A percentile compares a stretch with the other conserved stretches of the same genome.
These are phyloP conservation scores for Geranium rotundifolium DNA, from an alignment of 345 rosid species.

Conservation along the genomic window DNA sequence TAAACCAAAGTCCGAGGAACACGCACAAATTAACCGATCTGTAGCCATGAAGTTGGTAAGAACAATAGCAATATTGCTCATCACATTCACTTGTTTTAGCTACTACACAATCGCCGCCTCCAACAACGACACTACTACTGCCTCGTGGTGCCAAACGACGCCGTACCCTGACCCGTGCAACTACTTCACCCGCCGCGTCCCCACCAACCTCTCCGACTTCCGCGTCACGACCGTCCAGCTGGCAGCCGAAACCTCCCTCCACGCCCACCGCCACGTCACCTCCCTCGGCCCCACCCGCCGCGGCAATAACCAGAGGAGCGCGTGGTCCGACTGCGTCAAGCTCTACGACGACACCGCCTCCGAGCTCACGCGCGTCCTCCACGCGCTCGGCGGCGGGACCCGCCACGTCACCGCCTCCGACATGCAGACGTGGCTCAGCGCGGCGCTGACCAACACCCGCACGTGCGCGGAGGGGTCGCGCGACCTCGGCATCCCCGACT, in stretches of 20 bases:
- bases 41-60: too few relatives aligned
- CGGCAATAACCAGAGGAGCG: conserved; percentile 24
- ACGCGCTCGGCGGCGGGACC: conserved; percentile 16
- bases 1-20: too few relatives aligned
- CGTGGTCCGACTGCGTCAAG: conserved; percentile 52
- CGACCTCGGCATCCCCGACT: conserved; percentile 53
- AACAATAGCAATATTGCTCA: too few relatives aligned
- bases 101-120: too few relatives aligned
- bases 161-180: conserved; percentile 71
- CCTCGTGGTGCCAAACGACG: conserved; percentile 62
- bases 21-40: too few relatives aligned
- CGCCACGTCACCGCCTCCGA: conserved; percentile 40
- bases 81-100: too few relatives aligned
- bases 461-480: conserved; percentile 52
- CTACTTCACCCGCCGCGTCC: conserved; percentile 29
- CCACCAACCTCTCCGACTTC: conserved; percentile 35
- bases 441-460: conserved; percentile 61
- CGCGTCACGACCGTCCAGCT: conserved; percentile 35
- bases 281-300: conserved; percentile 17
- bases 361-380: conserved; percentile 51
- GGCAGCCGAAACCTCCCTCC: conserved; percentile 42
- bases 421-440: conserved; percentile 84
- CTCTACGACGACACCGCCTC: conserved; percentile 44
- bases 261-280: conserved; percentile 18
- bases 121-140: neutral